Percentiles rank a stretch among this genome's conserved stretches.
phyloP scores from a whole-genome alignment of 345 rosid species.

The Eucalyptus coolabah region DNA sequence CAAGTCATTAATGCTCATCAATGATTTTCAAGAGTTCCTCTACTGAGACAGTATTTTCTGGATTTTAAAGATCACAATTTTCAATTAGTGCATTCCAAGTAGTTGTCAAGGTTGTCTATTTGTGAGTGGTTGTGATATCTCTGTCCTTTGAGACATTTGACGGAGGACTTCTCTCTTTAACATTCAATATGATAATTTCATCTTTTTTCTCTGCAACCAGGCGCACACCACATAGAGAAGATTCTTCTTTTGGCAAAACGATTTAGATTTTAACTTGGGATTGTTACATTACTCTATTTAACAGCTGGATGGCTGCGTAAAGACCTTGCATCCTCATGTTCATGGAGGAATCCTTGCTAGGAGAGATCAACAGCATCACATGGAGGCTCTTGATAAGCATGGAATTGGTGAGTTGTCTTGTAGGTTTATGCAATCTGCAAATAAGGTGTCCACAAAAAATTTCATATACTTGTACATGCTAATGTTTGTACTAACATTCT shows the following conservation, averaged over 20 bases:
- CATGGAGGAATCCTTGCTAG: constrained; percentile 97
- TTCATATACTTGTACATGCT: background rate
- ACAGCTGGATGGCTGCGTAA: constrained; percentile 93
- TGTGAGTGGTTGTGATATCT: background rate
- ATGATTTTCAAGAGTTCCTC: background rate
- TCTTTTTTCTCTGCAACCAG: background rate
- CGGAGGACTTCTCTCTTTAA: accelerated
- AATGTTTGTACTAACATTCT: background rate
- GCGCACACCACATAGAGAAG: background rate
- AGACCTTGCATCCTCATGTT: constrained; percentile 84
- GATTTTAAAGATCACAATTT: background rate
- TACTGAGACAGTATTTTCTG: background rate
- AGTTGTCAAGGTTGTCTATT: background rate
- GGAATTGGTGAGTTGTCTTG: constrained; percentile 54
- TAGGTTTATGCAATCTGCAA: background rate
- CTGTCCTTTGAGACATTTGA: background rate
- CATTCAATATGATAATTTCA: background rate
- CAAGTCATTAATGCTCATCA: background rate
- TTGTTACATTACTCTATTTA: background rate
- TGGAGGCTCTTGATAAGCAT: constrained; percentile 79
- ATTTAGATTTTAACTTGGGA: background rate
- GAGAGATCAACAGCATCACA: constrained; percentile 77
- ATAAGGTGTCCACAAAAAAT: background rate
- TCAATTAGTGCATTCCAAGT: background rate
- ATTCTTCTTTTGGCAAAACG: background rate